These are phyloP conservation scores for Lonicera japonica DNA, from an alignment of 129 eudicot genomes.

Conservation along the genomic window DNA sequence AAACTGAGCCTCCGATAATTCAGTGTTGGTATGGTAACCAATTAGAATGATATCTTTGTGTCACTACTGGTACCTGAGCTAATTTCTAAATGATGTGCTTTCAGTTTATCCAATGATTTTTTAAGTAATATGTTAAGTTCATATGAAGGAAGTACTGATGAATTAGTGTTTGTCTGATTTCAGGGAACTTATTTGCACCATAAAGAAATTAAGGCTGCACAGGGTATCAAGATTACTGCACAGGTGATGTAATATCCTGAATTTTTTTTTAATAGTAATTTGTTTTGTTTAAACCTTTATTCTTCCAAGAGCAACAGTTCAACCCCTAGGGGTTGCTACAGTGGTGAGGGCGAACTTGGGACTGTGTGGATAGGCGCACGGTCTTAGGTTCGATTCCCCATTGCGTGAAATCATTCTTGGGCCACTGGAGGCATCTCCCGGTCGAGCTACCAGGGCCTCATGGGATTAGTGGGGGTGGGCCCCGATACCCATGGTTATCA, in stretches of 20 bases:
- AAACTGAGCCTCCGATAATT: not conserved
- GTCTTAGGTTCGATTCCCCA: no score
- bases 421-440: no score
- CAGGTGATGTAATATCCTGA: slow-evolving; percentile 45
- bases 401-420: no score
- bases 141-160: not conserved
- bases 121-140: not conserved
- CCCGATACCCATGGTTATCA: no score
- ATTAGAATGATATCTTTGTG: not conserved
- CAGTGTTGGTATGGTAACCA: not conserved
- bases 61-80: not conserved
- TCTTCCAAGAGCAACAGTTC: not conserved
- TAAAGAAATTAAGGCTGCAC: slow-evolving; percentile 95
- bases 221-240: slow-evolving; percentile 95
- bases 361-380: no score
- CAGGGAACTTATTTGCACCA: slow-evolving; percentile 90
- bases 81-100: not conserved
- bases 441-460: no score
- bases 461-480: no score
- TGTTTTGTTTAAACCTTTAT: not conserved
- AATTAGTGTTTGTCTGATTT: slow-evolving; percentile 17
- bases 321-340: no score
- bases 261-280: not conserved
- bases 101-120: not conserved
- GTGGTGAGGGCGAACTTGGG: no score